Evolutionary conservation across 2,329 filamentous ascomycete genomes (phyloP).

Genomic region (Nectriaceae sp.): DNA sequence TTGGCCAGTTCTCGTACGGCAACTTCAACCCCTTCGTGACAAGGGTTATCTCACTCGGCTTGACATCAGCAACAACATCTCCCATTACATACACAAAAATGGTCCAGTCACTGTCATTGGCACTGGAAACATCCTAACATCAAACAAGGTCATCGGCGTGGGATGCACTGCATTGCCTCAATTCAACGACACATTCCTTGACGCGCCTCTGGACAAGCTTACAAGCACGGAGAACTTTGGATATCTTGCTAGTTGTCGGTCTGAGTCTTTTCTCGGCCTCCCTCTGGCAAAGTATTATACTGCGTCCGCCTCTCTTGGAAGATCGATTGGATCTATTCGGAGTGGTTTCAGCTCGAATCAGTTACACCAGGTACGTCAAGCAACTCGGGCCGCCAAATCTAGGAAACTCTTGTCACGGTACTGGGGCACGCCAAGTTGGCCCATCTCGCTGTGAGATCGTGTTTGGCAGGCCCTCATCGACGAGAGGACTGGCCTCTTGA

Average conservation of each 20-base stretch:
- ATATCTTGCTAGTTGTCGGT: background rate
- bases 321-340: background rate
- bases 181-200: background rate
- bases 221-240: background rate
- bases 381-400: background rate
- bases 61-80: background rate
- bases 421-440: background rate
- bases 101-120: background rate
- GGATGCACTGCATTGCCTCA: background rate
- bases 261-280: background rate
- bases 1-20: background rate
- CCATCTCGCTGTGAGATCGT: background rate
- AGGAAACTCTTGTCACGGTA: background rate
- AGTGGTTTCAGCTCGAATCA: background rate
- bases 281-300: background rate
- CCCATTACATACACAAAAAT: background rate
- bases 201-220: background rate
- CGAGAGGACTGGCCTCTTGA: background rate
- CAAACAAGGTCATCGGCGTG: background rate
- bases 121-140: background rate
- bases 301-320: background rate
- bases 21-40: background rate
- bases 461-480: background rate
- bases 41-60: background rate
- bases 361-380: background rate